Percentiles rank a stretch among this genome's conserved stretches.
Conservation (phyloP, 345 rosid genomes). For the Eucalyptus rudis region DNA sequence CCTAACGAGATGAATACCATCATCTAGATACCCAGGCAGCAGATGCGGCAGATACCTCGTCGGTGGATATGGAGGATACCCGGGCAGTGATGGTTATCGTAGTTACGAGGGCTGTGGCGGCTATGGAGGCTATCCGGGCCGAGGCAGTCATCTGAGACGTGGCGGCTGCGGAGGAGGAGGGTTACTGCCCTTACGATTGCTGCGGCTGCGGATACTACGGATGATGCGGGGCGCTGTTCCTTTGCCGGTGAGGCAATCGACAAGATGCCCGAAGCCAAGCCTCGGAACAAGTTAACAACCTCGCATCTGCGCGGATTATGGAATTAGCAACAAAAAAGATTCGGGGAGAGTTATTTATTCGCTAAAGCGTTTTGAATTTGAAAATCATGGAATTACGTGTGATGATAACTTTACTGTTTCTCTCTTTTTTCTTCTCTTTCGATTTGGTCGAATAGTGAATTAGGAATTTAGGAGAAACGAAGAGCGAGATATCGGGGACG, state of each 20-base stretch:
- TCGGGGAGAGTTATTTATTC: too few relatives aligned
- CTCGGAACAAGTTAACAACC: not conserved
- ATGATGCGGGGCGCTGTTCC: conserved; percentile 3
- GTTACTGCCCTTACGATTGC: not conserved
- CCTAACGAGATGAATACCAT: not conserved
- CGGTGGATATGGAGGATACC: not conserved
- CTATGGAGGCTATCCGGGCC: not conserved
- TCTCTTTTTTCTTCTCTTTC: not conserved
- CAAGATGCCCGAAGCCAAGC: not conserved
- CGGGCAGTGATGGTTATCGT: not conserved
- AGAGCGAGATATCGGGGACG: not conserved
- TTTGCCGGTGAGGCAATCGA: not conserved
- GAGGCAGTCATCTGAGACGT: not conserved
- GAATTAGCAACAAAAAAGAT: not conserved
- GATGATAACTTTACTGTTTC: not conserved
- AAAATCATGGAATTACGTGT: not conserved
- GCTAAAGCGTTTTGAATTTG: not conserved
- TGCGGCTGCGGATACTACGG: not conserved
- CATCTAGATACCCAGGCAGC: not conserved
- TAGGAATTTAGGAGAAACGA: not conserved
- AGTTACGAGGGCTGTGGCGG: not conserved
- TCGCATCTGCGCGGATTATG: not conserved
- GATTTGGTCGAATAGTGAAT: not conserved
- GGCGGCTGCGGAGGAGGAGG: not conserved
- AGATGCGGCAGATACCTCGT: not conserved